Percentiles rank a stretch among this genome's conserved stretches.
These are phyloP conservation scores for Dentiscutata heterogama DNA, from an alignment of 371 early-diverging fungal genomes.

Conservation along the genomic window DNA sequence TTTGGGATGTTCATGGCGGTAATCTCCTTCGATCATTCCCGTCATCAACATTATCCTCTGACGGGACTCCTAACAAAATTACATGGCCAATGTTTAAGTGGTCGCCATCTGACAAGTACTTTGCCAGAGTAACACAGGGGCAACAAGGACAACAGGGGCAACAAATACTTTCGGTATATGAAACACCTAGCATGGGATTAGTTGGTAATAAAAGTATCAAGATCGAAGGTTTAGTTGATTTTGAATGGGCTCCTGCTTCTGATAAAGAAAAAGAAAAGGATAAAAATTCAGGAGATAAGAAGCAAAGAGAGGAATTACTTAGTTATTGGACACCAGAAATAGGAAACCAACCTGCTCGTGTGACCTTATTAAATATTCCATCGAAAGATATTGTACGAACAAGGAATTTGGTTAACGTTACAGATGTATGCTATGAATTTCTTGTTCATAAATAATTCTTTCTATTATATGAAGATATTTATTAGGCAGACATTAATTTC, in stretches of 20 bases:
- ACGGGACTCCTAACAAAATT: conserved; percentile 69
- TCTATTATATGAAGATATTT: neutral
- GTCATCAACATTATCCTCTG: conserved; percentile 54
- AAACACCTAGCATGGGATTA: conserved; percentile 92
- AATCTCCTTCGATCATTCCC: conserved; percentile 90
- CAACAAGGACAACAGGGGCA: conserved; percentile 51
- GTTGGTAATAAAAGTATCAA: conserved; percentile 95
- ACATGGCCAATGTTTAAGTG: conserved; percentile 98
- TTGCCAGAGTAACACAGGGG: conserved; percentile 90
- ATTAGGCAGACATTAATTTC: neutral
- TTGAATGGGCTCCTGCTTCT: conserved; percentile 89
- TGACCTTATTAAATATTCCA: conserved; percentile 89
- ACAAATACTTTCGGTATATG: conserved; percentile 80
- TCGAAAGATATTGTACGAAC: conserved; percentile 87
- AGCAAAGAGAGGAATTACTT: conserved; percentile 79
- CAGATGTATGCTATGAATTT: conserved; percentile 58
- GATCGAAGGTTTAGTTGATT: conserved; percentile 88
- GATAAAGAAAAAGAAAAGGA: conserved; percentile 52
- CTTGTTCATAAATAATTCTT: neutral
- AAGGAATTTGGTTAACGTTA: conserved; percentile 97
- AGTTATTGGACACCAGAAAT: conserved; percentile 97
- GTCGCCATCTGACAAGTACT: conserved; percentile 93
- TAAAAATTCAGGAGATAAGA: conserved; percentile 46
- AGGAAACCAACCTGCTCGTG: conserved; percentile 96
- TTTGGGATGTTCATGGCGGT: conserved; percentile 95